phyloP scores from a whole-genome alignment of 345 rosid genomes.

The Cardamine occulta region DNA sequence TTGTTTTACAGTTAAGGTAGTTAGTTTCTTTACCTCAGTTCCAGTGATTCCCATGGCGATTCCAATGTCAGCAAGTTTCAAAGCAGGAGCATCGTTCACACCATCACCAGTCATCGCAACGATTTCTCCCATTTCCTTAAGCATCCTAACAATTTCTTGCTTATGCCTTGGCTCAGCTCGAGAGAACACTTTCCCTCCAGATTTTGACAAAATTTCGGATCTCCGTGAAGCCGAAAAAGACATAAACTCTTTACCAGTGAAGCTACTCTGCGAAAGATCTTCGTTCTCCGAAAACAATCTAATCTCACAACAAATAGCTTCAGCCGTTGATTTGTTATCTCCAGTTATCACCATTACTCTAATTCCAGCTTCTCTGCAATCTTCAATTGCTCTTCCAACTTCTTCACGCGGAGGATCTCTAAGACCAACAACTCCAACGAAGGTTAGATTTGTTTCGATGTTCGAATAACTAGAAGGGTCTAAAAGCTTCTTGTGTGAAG shows the following conservation, averaged over 20 bases:
- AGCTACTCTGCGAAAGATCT: slow-evolving; percentile 67
- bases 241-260: slow-evolving; percentile 78
- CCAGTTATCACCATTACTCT: slow-evolving; percentile 94
- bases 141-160: slow-evolving; percentile 88
- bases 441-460: slow-evolving; percentile 72
- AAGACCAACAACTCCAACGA: slow-evolving; percentile 85
- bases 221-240: slow-evolving; percentile 58
- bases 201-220: slow-evolving; percentile 56
- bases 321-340: slow-evolving; percentile 95
- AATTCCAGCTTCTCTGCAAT: slow-evolving; percentile 84
- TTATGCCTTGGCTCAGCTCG: slow-evolving; percentile 93
- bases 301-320: slow-evolving; percentile 82
- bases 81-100: slow-evolving; percentile 97
- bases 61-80: slow-evolving; percentile 93
- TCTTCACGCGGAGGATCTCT: slow-evolving; percentile 97
- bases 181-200: slow-evolving; percentile 88
- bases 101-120: slow-evolving; percentile 99
- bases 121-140: slow-evolving; percentile 84
- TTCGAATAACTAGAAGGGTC: slow-evolving; percentile 72
- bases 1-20: slow-evolving; percentile 15
- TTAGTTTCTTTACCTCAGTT: slow-evolving; percentile 65
- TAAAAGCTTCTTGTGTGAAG: slow-evolving; percentile 84
- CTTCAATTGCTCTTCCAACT: slow-evolving; percentile 75
- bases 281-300: slow-evolving; percentile 59
- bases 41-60: slow-evolving; percentile 98